These are phyloP conservation scores for Boletus edulis DNA, from an alignment of 768 basidiomycete genomes.

Conservation along the genomic window DNA sequence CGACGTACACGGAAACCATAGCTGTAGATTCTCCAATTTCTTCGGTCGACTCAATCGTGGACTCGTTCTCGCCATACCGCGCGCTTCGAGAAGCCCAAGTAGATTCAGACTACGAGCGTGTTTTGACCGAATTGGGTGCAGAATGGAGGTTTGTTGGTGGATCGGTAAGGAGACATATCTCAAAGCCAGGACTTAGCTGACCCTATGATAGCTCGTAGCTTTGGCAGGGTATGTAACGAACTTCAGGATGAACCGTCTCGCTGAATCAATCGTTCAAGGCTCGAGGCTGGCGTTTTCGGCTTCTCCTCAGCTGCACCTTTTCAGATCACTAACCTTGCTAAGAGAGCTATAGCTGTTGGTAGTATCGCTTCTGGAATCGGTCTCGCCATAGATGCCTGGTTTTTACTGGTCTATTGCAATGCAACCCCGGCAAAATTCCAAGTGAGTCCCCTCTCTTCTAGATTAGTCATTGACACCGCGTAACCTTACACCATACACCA, in stretches of 20 bases:
- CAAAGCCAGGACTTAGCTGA: background rate
- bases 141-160: conserved; percentile 72
- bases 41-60: conserved; percentile 39
- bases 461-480: no score
- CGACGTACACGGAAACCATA: conserved; percentile 44
- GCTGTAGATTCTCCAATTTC: conserved; percentile 26
- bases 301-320: conserved; percentile 55
- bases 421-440: conserved; percentile 50
- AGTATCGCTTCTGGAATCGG: conserved; percentile 64
- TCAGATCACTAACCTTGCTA: conserved; percentile 44
- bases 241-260: background rate
- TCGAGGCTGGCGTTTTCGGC: conserved; percentile 61
- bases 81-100: conserved; percentile 43
- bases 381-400: conserved; percentile 62
- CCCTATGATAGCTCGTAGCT: conserved; percentile 47
- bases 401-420: conserved; percentile 60
- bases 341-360: conserved; percentile 53
- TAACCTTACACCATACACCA: background rate
- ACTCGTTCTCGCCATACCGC: conserved; percentile 54
- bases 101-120: conserved; percentile 49
- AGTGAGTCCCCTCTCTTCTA: conserved; percentile 35
- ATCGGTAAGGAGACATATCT: conserved; percentile 38
- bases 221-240: conserved; percentile 48
- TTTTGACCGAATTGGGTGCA: conserved; percentile 46
- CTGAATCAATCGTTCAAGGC: conserved; percentile 20